A percentile compares a stretch with the other conserved stretches of the same genome.
Evolutionary conservation across 2,329 filamentous ascomycete genomes (phyloP).

Genomic region (Reticulascus tulasneorum): DNA sequence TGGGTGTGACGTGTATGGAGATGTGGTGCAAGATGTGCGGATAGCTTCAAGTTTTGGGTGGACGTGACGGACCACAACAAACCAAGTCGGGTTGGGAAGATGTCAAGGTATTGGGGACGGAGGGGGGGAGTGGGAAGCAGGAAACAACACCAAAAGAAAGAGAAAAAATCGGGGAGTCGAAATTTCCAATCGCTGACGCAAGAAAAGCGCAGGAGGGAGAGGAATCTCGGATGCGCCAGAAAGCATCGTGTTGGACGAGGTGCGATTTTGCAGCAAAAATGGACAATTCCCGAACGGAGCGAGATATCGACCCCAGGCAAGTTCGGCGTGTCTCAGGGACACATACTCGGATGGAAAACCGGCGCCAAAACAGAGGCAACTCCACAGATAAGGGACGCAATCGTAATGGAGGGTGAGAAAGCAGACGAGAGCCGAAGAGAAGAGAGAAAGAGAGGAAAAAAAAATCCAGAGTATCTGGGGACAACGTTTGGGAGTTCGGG

Average conservation of each 20-base stretch:
- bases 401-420: constrained; percentile 13
- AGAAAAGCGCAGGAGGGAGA: constrained; percentile 3
- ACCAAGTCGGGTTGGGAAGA: background rate
- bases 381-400: too few species aligned
- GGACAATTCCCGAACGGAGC: constrained; percentile 11
- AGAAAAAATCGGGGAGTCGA: constrained; percentile 5
- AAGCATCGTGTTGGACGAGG: constrained; percentile 3
- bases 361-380: constrained; percentile 4
- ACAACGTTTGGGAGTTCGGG: too few species aligned
- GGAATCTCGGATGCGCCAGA: constrained; percentile 8
- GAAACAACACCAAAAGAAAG: constrained; percentile 2
- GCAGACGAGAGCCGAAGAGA: constrained; percentile 2
- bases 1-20: too few species aligned
- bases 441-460: constrained; percentile 5
- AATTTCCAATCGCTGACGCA: background rate
- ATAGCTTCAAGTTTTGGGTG: constrained; percentile 13
- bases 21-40: constrained; percentile 13
- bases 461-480: constrained; percentile 7
- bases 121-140: background rate
- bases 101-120: constrained; percentile 2
- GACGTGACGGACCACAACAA: constrained; percentile 3
- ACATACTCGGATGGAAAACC: constrained; percentile 2
- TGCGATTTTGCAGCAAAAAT: constrained; percentile 7
- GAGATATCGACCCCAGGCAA: constrained; percentile 6
- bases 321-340: constrained; percentile 6